Evolutionary conservation across 2,329 filamentous ascomycete genomes (phyloP), one percentile per base, ranked within the genome.

Genomic region (Epichloe hybrida): DNA sequence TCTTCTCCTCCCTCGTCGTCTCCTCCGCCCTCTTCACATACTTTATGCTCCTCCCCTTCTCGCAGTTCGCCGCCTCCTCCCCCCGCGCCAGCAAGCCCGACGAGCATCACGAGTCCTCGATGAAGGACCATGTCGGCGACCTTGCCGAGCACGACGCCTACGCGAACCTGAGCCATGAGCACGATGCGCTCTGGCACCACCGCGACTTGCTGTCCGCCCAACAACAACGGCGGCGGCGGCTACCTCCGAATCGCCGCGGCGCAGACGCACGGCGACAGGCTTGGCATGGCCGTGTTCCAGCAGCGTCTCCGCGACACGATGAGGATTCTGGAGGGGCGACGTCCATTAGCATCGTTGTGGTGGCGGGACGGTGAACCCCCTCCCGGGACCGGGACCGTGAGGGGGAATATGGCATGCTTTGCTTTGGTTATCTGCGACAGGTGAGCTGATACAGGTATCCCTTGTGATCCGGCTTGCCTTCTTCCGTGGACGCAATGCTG

Each of bases 361-460:
- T 17, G 17, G 17, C 27, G 27, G 27, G 41, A 23, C 12, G 5
- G 11, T 6, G 12, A 3, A 0, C 4, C 31, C 5, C 5, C 17
- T 35, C 36, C 17, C 17, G 17, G 17, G 17, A 17, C 17, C 17
- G 17, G 17, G 17, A 17, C 17, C 17, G 17, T 17, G 17, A 17
- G 17, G 8, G 15, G 2, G 31, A 45, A 17, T 8, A 35, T 36
- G n/a, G 17, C n/a, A 21, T 49, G 35, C 44, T 31, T 3, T 53
- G 52, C 49, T 51, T 53, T 37, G 49, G 49, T 20, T 53, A 53
- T 40, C 42, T 53, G 46, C 52, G 52, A 5, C 52, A 53, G 46
- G 52, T 53, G 17, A 9, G 42, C 34, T 38, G 21, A 11, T 17
- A 15, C 5, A 17, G 8, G 27, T 31, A 31, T 31, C 27, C 27